phyloP scores from a whole-genome alignment of 2,329 filamentous ascomycete genomes.

The Septoria petroselini region DNA sequence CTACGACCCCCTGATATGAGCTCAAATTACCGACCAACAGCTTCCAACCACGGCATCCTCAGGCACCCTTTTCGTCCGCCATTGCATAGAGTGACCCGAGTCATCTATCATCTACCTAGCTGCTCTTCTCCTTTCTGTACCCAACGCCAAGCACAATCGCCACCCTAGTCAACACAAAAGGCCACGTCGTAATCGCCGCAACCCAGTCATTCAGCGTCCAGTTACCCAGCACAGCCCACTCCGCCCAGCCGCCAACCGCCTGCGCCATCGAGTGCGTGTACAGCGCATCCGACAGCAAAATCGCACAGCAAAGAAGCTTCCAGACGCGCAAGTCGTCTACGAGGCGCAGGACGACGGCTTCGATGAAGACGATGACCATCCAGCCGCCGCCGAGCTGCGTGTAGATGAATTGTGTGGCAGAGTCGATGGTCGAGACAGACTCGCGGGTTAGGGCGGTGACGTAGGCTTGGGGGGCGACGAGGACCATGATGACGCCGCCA shows the following conservation, averaged over 20 bases:
- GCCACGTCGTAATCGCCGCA: conserved; percentile 31
- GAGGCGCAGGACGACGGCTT: conserved; percentile 30
- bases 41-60: too few species aligned
- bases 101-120: not conserved
- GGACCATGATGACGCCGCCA: conserved; percentile 27
- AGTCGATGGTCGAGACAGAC: conserved; percentile 23
- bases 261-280: conserved; percentile 32
- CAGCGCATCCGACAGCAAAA: conserved; percentile 30
- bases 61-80: not conserved
- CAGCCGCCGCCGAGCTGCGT: conserved; percentile 34
- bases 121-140: conserved; percentile 14
- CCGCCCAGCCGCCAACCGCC: conserved; percentile 32
- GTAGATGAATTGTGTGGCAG: conserved; percentile 31
- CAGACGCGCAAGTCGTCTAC: conserved; percentile 35
- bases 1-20: too few species aligned
- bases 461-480: conserved; percentile 27
- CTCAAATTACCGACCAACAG: too few species aligned
- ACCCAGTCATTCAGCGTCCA: conserved; percentile 34
- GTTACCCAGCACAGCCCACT: conserved; percentile 24
- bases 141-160: conserved; percentile 31
- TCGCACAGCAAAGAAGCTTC: conserved; percentile 31
- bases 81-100: too few species aligned
- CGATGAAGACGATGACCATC: conserved; percentile 33
- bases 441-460: conserved; percentile 27
- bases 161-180: conserved; percentile 32